These are phyloP conservation scores for Blastocystis sp. DNA, from an alignment of 352 stramenopile species.

Conservation along the genomic window DNA sequence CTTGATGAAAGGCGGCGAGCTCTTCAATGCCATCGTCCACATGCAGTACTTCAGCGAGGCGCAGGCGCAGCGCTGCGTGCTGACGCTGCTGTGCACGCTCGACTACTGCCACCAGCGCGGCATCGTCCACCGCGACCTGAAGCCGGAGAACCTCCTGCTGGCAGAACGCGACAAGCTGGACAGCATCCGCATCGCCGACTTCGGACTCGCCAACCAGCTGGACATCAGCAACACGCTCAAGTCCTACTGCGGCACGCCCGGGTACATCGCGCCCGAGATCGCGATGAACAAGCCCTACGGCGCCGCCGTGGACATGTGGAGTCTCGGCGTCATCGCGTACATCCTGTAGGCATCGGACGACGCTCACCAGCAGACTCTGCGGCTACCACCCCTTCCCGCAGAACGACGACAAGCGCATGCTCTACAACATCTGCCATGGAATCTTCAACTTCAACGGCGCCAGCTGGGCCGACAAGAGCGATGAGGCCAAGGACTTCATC, in stretches of 20 bases:
- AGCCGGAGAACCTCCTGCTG: slow-evolving; percentile 75
- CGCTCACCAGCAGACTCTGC: neutral
- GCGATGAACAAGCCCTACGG: slow-evolving; percentile 68
- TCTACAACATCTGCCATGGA: slow-evolving; percentile 44
- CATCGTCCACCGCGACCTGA: slow-evolving; percentile 67
- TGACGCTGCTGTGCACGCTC: slow-evolving; percentile 69
- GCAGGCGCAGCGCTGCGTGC: slow-evolving; percentile 70
- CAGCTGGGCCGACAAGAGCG: slow-evolving; percentile 20
- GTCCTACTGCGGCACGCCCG: slow-evolving; percentile 89
- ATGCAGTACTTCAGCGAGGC: slow-evolving; percentile 67
- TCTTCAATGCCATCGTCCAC: slow-evolving; percentile 40
- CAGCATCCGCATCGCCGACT: slow-evolving; percentile 99
- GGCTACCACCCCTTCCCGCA: slow-evolving; percentile 45
- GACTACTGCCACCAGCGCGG: slow-evolving; percentile 75
- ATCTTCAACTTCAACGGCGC: slow-evolving; percentile 42
- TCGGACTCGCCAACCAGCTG: slow-evolving; percentile 96
- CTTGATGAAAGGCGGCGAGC: slow-evolving; percentile 40
- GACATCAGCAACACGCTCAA: slow-evolving; percentile 91
- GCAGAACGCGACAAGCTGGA: slow-evolving; percentile 72
- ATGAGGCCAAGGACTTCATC: slow-evolving; percentile 49
- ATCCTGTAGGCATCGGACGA: slow-evolving; percentile 62
- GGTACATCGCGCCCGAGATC: slow-evolving; percentile 93
- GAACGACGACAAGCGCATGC: slow-evolving; percentile 41
- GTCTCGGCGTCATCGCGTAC: slow-evolving; percentile 94
- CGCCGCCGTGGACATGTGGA: slow-evolving; percentile 97